Evolutionary conservation across 345 rosid species (phyloP).

Genomic region (Salix koriyanagi): DNA sequence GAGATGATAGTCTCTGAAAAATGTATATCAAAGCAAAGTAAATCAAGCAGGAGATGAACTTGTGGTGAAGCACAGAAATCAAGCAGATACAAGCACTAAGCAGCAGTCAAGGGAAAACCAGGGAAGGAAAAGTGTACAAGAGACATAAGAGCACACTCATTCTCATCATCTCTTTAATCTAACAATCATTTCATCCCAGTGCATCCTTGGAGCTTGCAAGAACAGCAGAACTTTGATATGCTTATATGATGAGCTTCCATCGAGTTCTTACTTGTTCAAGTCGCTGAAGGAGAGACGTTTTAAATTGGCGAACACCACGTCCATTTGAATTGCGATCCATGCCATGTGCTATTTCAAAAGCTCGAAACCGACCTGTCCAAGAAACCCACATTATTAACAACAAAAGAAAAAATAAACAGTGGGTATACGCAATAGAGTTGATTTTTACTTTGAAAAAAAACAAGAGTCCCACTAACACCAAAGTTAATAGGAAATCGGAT

Average conservation of each 20-base stretch:
- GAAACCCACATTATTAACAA: slow-evolving; percentile 1
- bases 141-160: not conserved
- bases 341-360: slow-evolving; percentile 70
- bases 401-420: no score
- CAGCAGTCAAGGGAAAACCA: not conserved
- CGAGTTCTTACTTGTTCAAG: slow-evolving; percentile 55
- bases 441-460: no score
- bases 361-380: slow-evolving; percentile 77
- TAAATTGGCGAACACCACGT: slow-evolving; percentile 85
- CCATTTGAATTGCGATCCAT: slow-evolving; percentile 70
- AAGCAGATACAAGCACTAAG: not conserved
- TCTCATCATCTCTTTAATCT: not conserved
- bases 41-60: not conserved
- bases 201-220: no score
- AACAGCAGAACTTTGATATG: not conserved
- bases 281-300: slow-evolving; percentile 83
- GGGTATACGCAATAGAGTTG: no score
- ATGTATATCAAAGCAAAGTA: not conserved
- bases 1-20: not conserved
- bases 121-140: not conserved
- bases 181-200: not conserved
- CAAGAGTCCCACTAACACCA: no score
- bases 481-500: not conserved
- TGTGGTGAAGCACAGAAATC: not conserved
- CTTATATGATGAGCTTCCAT: not conserved